phyloP scores from a whole-genome alignment of 2,329 filamentous ascomycete genomes.

The Colletotrichum ledebouriae region DNA sequence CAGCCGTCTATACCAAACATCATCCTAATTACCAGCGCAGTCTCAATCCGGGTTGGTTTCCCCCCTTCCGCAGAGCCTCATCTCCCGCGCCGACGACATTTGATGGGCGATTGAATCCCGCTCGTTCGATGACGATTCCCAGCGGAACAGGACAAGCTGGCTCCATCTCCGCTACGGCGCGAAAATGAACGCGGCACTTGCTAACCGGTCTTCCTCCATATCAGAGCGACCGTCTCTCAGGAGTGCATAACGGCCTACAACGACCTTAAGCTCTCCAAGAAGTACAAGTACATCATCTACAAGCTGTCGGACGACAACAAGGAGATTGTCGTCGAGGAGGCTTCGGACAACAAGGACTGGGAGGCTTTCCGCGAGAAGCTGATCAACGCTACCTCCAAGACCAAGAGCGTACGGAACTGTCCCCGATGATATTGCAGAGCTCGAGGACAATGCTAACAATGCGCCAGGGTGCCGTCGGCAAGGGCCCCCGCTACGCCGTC shows the following conservation, averaged over 20 bases:
- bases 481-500: conserved; percentile 85
- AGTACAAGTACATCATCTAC: conserved; percentile 89
- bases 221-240: conserved; percentile 77
- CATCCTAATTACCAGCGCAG: conserved; percentile 52
- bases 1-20: conserved; percentile 19
- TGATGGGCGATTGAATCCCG: conserved; percentile 32
- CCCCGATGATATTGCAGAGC: background rate
- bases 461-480: conserved; percentile 67
- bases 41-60: conserved; percentile 77
- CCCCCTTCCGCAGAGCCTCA: conserved; percentile 43
- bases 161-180: conserved; percentile 28
- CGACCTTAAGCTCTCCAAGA: conserved; percentile 85
- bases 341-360: conserved; percentile 76
- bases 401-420: conserved; percentile 68
- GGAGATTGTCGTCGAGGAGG: conserved; percentile 84
- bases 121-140: conserved; percentile 36
- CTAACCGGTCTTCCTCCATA: conserved; percentile 27
- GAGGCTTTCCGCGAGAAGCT: conserved; percentile 82
- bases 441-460: conserved; percentile 20
- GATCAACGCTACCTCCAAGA: conserved; percentile 79
- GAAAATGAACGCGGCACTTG: conserved; percentile 33
- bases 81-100: conserved; percentile 27
- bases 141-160: conserved; percentile 41
- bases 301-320: conserved; percentile 88
- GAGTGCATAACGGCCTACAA: conserved; percentile 82